Evolutionary conservation across 1,139 yeast genomes (phyloP), one percentile per base, ranked within the genome.

Genomic region (Yamadazyma songkhlaensis): DNA sequence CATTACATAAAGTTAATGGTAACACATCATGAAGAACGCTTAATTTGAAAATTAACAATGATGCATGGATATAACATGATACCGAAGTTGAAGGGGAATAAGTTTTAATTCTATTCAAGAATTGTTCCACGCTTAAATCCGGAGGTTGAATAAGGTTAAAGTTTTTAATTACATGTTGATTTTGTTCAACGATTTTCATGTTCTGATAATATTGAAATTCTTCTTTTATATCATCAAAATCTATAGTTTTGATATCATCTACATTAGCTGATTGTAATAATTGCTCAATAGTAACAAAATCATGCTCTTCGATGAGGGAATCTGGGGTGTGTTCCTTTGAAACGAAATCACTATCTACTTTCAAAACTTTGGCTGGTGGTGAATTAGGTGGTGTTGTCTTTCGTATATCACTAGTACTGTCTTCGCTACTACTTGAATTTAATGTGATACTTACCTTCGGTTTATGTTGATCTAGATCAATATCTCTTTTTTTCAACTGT

Each of bases 31-130:
- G 55, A 15, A 70, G 44, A 15, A 69, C 49, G 29, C 66, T 49
- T 22, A 69, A 47, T 45, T 67, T 67, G 49, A 55, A 69, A 37
- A 71, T 49, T 58, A 70, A 50, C 40, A 53, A 62, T 1, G 73
- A 68, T 2, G 73, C 57, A 49, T 70, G 74, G 23, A 71, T 55
- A 43, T 68, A 71, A 12, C 68, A 65, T 36, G 62, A 56, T 2
- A 64, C 65, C 6, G 75, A 67, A 2, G 65, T 62, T 12, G 72
- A 60, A 2, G 73, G 57, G 22, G 74, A 67, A 47, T 70, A 71
- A 2, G 70, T 68, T 39, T 63, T 61, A 34, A 71, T 67, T 32
- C 77, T 51, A 11, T 57, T 43, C 28, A 71, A 51, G 47, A 65
- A 71, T 34, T 65, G 57, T 31, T 58, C 63, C n/a, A 69, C 51